Conservation (phyloP, 2,329 filamentous ascomycete species). For the Pseudovirgaria hyperparasitica region DNA sequence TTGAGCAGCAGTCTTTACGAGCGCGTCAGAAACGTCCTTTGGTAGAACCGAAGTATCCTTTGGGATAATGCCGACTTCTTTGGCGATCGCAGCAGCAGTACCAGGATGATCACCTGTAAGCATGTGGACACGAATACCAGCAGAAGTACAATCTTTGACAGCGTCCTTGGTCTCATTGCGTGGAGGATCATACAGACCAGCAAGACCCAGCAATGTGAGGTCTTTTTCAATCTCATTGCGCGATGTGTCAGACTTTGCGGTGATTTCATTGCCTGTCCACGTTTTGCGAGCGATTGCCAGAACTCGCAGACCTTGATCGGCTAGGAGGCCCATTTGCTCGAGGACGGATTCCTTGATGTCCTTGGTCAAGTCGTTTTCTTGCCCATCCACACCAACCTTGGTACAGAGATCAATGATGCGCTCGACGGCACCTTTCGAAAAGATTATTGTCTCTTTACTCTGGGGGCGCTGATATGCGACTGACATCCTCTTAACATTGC, state of each 20-base stretch:
- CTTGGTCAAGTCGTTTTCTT: slow-evolving; percentile 33
- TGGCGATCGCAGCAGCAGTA: slow-evolving; percentile 34
- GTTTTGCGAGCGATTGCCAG: slow-evolving; percentile 25
- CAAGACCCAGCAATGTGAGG: slow-evolving; percentile 66
- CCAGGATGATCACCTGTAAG: slow-evolving; percentile 35
- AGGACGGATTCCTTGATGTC: slow-evolving; percentile 41
- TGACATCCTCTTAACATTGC: slow-evolving; percentile 27
- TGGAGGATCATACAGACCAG: slow-evolving; percentile 77
- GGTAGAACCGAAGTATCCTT: slow-evolving; percentile 3
- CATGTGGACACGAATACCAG: slow-evolving; percentile 38
- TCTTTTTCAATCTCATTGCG: slow-evolving; percentile 53
- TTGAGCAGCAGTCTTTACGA: slow-evolving; percentile 7
- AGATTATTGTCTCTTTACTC: slow-evolving; percentile 18
- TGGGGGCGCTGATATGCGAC: slow-evolving; percentile 23
- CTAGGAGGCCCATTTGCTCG: slow-evolving; percentile 42
- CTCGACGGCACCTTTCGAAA: slow-evolving; percentile 26
- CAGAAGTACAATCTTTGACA: slow-evolving; percentile 31
- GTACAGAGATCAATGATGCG: slow-evolving; percentile 5
- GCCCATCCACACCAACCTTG: slow-evolving; percentile 24
- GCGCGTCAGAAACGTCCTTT: slow-evolving; percentile 4
- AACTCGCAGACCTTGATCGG: slow-evolving; percentile 24
- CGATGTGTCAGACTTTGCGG: slow-evolving; percentile 13
- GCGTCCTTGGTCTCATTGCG: slow-evolving; percentile 60
- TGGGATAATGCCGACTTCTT: slow-evolving; percentile 30
- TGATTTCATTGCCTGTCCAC: too few relatives aligned